Conservation (phyloP, 768 basidiomycete species). For the Phylloporus arenicola region DNA sequence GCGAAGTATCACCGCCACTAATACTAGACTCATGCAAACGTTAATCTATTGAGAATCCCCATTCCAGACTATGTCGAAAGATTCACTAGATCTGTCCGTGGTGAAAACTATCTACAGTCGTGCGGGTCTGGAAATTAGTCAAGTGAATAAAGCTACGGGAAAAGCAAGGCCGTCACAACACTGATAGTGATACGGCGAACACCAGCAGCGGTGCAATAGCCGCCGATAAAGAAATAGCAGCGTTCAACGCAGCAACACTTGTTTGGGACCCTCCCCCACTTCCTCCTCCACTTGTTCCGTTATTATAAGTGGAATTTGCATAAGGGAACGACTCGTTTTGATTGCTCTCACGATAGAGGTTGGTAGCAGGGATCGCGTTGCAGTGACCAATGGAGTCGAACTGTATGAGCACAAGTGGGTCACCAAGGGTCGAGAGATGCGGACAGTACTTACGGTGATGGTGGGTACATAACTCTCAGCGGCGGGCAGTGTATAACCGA, state of each 20-base stretch:
- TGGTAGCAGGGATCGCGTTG: constrained; percentile 50
- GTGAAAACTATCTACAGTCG: constrained; percentile 18
- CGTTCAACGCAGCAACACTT: constrained; percentile 11
- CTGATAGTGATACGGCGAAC: constrained; percentile 6
- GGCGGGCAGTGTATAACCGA: constrained; percentile 77
- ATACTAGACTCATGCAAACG: not conserved
- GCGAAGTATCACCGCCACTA: constrained; percentile 3
- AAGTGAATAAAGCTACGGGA: constrained; percentile 5
- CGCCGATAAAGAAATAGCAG: constrained; percentile 11
- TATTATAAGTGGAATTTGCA: constrained; percentile 29
- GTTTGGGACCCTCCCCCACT: constrained; percentile 4
- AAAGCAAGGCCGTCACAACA: constrained; percentile 12
- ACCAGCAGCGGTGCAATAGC: constrained; percentile 10
- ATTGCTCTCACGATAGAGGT: constrained; percentile 84
- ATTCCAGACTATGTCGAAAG: constrained; percentile 5
- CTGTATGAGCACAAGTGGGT: constrained; percentile 26
- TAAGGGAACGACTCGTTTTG: constrained; percentile 64
- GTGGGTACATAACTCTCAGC: constrained; percentile 62
- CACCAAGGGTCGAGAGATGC: not conserved
- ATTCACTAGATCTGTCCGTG: constrained; percentile 11
- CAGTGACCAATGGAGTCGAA: constrained; percentile 78
- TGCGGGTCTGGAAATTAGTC: constrained; percentile 20
- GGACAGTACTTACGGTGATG: constrained; percentile 47
- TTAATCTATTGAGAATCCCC: not conserved
- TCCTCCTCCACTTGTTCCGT: constrained; percentile 7